Percentiles rank a stretch among this genome's conserved stretches.
Conservation (phyloP, 208 protist species). For the Herpetomonas samuelpessoai region DNA sequence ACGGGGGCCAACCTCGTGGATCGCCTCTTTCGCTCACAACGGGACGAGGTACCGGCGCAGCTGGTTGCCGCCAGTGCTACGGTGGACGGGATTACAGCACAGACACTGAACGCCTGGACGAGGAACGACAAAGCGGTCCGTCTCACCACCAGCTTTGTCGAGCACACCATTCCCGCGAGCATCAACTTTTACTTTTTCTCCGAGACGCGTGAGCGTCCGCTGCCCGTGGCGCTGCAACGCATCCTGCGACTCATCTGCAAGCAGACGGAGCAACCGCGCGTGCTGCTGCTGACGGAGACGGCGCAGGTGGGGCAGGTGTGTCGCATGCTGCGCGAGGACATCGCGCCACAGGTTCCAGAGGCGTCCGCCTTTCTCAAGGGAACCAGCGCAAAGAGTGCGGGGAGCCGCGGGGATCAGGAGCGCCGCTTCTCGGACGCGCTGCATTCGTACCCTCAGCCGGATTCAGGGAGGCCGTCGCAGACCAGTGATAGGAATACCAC, state of each 20-base stretch:
- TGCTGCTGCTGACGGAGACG: constrained; percentile 70
- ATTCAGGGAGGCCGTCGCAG: not conserved
- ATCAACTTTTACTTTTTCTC: constrained; percentile 85
- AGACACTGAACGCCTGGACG: constrained; percentile 84
- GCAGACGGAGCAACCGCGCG: constrained; percentile 48
- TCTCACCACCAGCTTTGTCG: constrained; percentile 86
- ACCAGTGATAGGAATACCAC: too few relatives aligned
- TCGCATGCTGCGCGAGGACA: constrained; percentile 21
- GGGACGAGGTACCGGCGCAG: constrained; percentile 85
- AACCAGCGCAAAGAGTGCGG: constrained; percentile 12
- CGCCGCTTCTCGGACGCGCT: constrained; percentile 26
- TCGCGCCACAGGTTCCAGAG: constrained; percentile 1
- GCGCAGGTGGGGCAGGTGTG: constrained; percentile 34
- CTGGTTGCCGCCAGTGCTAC: constrained; percentile 84
- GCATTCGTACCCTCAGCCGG: constrained; percentile 11
- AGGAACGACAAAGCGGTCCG: constrained; percentile 86
- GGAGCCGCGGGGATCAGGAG: not conserved
- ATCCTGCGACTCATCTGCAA: constrained; percentile 71
- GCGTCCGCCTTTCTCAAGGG: constrained; percentile 4
- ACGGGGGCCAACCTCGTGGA: constrained; percentile 75
- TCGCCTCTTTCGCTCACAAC: constrained; percentile 61
- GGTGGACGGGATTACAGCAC: constrained; percentile 79
- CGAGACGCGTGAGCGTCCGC: constrained; percentile 28
- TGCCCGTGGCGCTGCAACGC: constrained; percentile 37
- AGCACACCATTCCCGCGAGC: constrained; percentile 77